Conservation (phyloP, 2,329 filamentous ascomycete species). For the Claviceps fusiformis region DNA sequence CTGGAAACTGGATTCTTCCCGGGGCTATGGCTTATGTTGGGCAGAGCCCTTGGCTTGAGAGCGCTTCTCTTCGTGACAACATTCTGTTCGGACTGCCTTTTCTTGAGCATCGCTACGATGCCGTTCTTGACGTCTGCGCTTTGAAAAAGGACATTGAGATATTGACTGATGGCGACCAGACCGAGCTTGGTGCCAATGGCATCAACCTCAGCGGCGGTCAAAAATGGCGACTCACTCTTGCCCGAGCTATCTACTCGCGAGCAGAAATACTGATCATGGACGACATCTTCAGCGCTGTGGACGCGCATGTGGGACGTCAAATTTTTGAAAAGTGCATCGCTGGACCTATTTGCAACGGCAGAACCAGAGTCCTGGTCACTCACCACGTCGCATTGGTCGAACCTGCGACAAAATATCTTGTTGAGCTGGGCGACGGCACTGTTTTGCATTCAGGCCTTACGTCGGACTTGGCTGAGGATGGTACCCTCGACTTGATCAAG, state of each 20-base stretch:
- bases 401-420: slow-evolving; percentile 57
- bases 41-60: slow-evolving; percentile 78
- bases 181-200: slow-evolving; percentile 73
- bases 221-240: slow-evolving; percentile 69
- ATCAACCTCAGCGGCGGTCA: slow-evolving; percentile 77
- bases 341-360: slow-evolving; percentile 52
- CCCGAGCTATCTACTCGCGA: slow-evolving; percentile 65
- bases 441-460: slow-evolving; percentile 51
- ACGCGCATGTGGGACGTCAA: slow-evolving; percentile 67
- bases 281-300: slow-evolving; percentile 73
- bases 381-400: slow-evolving; percentile 65
- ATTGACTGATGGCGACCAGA: slow-evolving; percentile 62
- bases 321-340: slow-evolving; percentile 65
- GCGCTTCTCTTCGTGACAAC: slow-evolving; percentile 65
- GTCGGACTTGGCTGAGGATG: slow-evolving; percentile 47
- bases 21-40: slow-evolving; percentile 60
- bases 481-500: slow-evolving; percentile 42
- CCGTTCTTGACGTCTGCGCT: slow-evolving; percentile 60
- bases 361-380: slow-evolving; percentile 68
- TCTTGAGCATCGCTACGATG: slow-evolving; percentile 53
- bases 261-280: slow-evolving; percentile 66
- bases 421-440: slow-evolving; percentile 57
- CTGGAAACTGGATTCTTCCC: slow-evolving; percentile 54
- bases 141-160: slow-evolving; percentile 64
- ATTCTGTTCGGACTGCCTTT: slow-evolving; percentile 64